Conservation (phyloP, 805 yeast species). For the Metschnikowia lochheadii region DNA sequence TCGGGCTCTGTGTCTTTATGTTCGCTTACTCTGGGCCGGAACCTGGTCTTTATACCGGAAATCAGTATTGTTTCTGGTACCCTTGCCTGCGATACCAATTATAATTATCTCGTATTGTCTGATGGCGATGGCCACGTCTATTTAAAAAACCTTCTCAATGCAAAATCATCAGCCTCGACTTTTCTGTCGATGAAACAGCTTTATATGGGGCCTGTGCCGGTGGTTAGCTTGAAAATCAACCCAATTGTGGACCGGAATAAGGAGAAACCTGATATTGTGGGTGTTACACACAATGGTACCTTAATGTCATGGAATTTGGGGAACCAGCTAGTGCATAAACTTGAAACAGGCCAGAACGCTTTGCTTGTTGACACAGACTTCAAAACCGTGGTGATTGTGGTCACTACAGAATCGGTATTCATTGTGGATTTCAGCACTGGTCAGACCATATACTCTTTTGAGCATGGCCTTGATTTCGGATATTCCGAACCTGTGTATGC, state of each 20-base stretch:
- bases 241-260: slow-evolving; percentile 22
- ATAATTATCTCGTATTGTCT: slow-evolving; percentile 32
- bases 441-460: slow-evolving; percentile 8
- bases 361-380: slow-evolving; percentile 23
- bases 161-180: slow-evolving; percentile 27
- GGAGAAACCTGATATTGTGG: slow-evolving; percentile 24
- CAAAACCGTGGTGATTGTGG: slow-evolving; percentile 19
- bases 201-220: slow-evolving; percentile 12
- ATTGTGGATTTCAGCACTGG: slow-evolving; percentile 19
- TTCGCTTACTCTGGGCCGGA: slow-evolving; percentile 31
- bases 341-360: slow-evolving; percentile 2
- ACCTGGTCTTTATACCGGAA: slow-evolving; percentile 38
- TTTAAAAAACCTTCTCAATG: slow-evolving; percentile 31
- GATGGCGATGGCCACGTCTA: slow-evolving; percentile 26
- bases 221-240: slow-evolving; percentile 20
- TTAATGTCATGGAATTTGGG: slow-evolving; percentile 25
- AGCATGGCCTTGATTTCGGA: slow-evolving; percentile 16
- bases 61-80: slow-evolving; percentile 16
- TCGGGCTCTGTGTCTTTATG: slow-evolving; percentile 30
- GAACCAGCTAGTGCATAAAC: slow-evolving; percentile 1
- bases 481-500: slow-evolving; percentile 15
- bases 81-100: slow-evolving; percentile 24
- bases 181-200: slow-evolving; percentile 21
- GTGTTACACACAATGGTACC: slow-evolving; percentile 22
- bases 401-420: slow-evolving; percentile 15